Percentiles rank a stretch among this genome's conserved stretches.
phyloP scores from a whole-genome alignment of 805 yeast species.

The Metschnikowia corniflorae region DNA sequence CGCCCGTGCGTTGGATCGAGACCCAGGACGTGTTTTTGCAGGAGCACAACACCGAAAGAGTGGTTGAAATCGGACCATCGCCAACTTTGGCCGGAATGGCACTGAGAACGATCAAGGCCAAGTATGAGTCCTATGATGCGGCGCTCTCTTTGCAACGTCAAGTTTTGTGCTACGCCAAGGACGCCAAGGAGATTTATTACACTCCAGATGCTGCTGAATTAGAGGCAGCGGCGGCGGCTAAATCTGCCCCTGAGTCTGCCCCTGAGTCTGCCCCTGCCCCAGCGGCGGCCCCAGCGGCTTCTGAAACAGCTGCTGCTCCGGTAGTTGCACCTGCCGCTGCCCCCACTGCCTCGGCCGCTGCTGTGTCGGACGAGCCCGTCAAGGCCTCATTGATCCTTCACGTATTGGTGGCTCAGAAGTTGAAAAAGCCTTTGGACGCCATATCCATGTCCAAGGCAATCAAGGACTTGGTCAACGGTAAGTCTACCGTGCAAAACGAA shows the following conservation, averaged over 20 bases:
- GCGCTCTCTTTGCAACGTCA: constrained; percentile 92
- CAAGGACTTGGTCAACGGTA: constrained; percentile 97
- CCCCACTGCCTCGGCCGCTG: constrained; percentile 75
- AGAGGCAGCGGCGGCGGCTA: constrained; percentile 23
- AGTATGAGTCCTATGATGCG: constrained; percentile 96
- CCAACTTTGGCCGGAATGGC: constrained; percentile 99
- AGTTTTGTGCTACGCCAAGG: constrained; percentile 92
- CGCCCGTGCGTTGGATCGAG: constrained; percentile 99
- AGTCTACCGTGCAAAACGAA: constrained; percentile 97
- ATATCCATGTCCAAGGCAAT: constrained; percentile 88
- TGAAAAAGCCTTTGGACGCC: constrained; percentile 85
- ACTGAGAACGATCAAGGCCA: constrained; percentile 88
- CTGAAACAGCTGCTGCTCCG: constrained; percentile 63
- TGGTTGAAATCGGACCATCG: constrained; percentile 98
- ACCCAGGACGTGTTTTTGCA: constrained; percentile 96
- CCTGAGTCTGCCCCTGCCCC: constrained; percentile 54
- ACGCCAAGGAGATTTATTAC: constrained; percentile 93
- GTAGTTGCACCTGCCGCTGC: constrained; percentile 42
- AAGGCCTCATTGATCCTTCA: constrained; percentile 80
- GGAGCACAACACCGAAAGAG: constrained; percentile 93
- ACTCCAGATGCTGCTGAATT: constrained; percentile 73
- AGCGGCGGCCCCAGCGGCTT: constrained; percentile 49
- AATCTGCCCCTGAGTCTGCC: constrained; percentile 25
- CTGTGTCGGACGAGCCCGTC: constrained; percentile 86
- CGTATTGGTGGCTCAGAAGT: constrained; percentile 89